phyloP scores from a whole-genome alignment of 2,329 filamentous ascomycete species.

The Didymellaceae sp. region DNA sequence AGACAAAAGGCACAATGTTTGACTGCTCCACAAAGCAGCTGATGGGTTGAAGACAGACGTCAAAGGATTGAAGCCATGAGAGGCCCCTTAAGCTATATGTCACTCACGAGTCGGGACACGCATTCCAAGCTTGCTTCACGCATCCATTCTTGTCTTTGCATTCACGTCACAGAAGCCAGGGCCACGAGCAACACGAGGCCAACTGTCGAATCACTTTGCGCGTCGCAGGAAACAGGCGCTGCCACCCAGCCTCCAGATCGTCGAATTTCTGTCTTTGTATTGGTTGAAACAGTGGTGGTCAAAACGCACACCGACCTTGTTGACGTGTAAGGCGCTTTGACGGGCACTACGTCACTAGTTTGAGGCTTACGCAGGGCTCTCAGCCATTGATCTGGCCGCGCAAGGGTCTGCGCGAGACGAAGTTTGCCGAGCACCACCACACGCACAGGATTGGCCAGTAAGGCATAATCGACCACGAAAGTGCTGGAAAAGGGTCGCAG shows the following conservation, averaged over 20 bases:
- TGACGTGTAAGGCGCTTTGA: constrained; percentile 28
- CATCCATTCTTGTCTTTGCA: constrained; percentile 17
- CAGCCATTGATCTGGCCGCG: constrained; percentile 19
- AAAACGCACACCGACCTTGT: constrained; percentile 27
- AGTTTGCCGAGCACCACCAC: constrained; percentile 10
- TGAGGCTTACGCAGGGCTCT: constrained; percentile 25
- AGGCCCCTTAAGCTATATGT: constrained; percentile 12
- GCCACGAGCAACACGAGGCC: constrained; percentile 10
- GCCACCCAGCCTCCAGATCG: constrained; percentile 31
- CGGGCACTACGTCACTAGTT: constrained; percentile 19
- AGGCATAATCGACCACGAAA: not conserved
- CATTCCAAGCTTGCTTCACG: constrained; percentile 18
- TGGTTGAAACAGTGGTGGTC: constrained; percentile 10
- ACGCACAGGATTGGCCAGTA: constrained; percentile 3
- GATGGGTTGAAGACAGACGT: constrained; percentile 7
- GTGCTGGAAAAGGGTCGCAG: not conserved
- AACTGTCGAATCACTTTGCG: constrained; percentile 18
- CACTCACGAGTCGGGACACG: constrained; percentile 5
- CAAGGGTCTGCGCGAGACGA: constrained; percentile 7
- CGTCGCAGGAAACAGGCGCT: constrained; percentile 19
- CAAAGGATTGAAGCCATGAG: not conserved
- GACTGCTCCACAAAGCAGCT: constrained; percentile 2
- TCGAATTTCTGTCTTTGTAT: constrained; percentile 13
- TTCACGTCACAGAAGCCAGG: constrained; percentile 37
- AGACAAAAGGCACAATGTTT: constrained; percentile 1